A percentile compares a stretch with the other conserved stretches of the same genome.
Conservation (phyloP, 1,139 yeast genomes). For the Hanseniaspora gamundiae region DNA sequence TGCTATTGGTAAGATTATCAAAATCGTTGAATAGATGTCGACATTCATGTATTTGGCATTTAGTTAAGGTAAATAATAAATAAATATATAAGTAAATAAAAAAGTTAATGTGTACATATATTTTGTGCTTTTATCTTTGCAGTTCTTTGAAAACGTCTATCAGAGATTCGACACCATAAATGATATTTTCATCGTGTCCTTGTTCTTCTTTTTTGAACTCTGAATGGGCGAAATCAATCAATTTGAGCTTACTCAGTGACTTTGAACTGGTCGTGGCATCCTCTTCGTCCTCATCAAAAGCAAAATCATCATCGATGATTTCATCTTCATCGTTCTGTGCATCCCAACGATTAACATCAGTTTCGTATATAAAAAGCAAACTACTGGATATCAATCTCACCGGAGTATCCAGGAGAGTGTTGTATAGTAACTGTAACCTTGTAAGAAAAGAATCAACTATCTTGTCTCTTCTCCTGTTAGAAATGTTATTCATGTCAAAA, state of each 20-base stretch:
- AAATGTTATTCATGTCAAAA: constrained; percentile 31
- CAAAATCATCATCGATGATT: constrained; percentile 27
- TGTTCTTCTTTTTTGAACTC: constrained; percentile 39
- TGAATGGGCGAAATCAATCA: constrained; percentile 91
- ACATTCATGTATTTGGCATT: neutral
- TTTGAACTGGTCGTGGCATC: constrained; percentile 18
- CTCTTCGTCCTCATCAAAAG: constrained; percentile 20
- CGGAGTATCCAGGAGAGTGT: constrained; percentile 49
- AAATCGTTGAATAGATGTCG: constrained; percentile 35
- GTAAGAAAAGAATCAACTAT: constrained; percentile 35
- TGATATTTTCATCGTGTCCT: constrained; percentile 61
- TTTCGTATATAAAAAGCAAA: constrained; percentile 62
- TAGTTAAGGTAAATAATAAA: too few species aligned
- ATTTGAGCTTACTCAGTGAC: constrained; percentile 38
- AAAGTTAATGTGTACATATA: constrained; percentile 5
- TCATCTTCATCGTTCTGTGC: constrained; percentile 29
- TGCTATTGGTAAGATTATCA: constrained; percentile 94
- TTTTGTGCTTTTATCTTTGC: constrained; percentile 1
- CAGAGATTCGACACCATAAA: constrained; percentile 56
- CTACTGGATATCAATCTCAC: constrained; percentile 66
- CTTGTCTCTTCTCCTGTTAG: constrained; percentile 22
- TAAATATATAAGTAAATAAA: neutral
- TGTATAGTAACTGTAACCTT: constrained; percentile 52
- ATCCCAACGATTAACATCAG: constrained; percentile 42
- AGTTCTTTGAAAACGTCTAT: constrained; percentile 32